These are phyloP conservation scores for Balamuthia mandrillaris DNA, from an alignment of 208 protist species.

Conservation along the genomic window DNA sequence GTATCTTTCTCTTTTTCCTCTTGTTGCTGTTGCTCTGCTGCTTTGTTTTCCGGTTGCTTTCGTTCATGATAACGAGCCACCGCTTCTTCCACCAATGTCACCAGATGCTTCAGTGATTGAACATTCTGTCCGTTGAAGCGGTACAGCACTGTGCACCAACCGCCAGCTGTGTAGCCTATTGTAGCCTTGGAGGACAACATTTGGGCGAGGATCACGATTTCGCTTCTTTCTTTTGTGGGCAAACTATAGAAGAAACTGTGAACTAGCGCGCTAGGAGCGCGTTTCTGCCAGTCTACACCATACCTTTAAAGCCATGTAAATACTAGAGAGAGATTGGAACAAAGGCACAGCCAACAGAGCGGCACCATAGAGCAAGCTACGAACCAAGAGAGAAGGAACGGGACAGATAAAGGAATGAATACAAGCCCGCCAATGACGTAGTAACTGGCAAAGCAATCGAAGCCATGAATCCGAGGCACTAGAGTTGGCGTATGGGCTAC, in stretches of 20 bases:
- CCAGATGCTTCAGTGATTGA: neutral
- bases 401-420: neutral
- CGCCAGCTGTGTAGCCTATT: slow-evolving; percentile 28
- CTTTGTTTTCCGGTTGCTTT: too few species aligned
- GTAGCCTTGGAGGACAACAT: slow-evolving; percentile 34
- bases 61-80: neutral
- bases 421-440: slow-evolving; percentile 16
- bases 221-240: neutral
- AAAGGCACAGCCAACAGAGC: neutral
- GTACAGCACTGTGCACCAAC: neutral
- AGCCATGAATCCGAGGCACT: neutral
- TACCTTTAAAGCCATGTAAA: too few species aligned
- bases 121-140: neutral
- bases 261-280: too few species aligned
- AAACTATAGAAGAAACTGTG: neutral
- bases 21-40: too few species aligned
- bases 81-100: neutral
- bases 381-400: neutral
- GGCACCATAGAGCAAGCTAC: neutral
- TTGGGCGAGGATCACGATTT: slow-evolving; percentile 39
- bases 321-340: too few species aligned
- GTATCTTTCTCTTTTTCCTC: too few species aligned
- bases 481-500: neutral
- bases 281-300: slow-evolving; percentile 8
- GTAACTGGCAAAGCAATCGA: slow-evolving; percentile 24